phyloP scores from a whole-genome alignment of 2,329 filamentous ascomycete species.

The Domatiomyces globalis region DNA sequence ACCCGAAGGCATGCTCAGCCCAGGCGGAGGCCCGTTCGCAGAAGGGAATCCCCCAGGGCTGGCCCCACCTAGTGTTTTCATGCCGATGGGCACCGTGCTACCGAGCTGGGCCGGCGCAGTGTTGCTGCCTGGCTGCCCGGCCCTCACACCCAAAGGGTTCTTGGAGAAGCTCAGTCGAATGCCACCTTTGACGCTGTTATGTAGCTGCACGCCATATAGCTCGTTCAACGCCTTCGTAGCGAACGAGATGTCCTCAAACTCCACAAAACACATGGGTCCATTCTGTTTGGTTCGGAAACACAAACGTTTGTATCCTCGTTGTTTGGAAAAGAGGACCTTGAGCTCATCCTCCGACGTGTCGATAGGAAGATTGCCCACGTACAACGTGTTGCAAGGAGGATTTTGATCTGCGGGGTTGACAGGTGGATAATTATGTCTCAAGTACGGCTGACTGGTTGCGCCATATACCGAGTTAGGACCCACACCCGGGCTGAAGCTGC shows the following conservation, averaged over 20 bases:
- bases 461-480: slow-evolving; percentile 40
- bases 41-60: slow-evolving; percentile 49
- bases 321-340: slow-evolving; percentile 82
- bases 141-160: slow-evolving; percentile 85
- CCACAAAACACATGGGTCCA: slow-evolving; percentile 96
- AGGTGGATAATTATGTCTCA: slow-evolving; percentile 60
- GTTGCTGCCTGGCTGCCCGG: slow-evolving; percentile 47
- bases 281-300: slow-evolving; percentile 92
- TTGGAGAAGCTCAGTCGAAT: slow-evolving; percentile 95
- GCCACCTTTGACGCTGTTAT: slow-evolving; percentile 86
- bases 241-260: slow-evolving; percentile 86
- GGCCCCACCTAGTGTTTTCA: slow-evolving; percentile 43
- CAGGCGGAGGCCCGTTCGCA: slow-evolving; percentile 66
- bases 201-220: slow-evolving; percentile 71
- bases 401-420: slow-evolving; percentile 94
- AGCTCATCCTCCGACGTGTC: slow-evolving; percentile 92
- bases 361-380: slow-evolving; percentile 89
- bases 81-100: slow-evolving; percentile 39
- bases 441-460: slow-evolving; percentile 42
- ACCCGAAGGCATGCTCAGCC: slow-evolving; percentile 61
- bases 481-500: slow-evolving; percentile 44
- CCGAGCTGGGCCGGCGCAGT: slow-evolving; percentile 37
- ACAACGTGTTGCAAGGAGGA: slow-evolving; percentile 92
- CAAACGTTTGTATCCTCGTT: slow-evolving; percentile 86
- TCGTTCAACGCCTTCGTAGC: slow-evolving; percentile 85